Percentiles rank a stretch among this genome's conserved stretches.
These are phyloP conservation scores for Bisporella sp. DNA, from an alignment of 2,329 filamentous ascomycete species.

Conservation along the genomic window DNA sequence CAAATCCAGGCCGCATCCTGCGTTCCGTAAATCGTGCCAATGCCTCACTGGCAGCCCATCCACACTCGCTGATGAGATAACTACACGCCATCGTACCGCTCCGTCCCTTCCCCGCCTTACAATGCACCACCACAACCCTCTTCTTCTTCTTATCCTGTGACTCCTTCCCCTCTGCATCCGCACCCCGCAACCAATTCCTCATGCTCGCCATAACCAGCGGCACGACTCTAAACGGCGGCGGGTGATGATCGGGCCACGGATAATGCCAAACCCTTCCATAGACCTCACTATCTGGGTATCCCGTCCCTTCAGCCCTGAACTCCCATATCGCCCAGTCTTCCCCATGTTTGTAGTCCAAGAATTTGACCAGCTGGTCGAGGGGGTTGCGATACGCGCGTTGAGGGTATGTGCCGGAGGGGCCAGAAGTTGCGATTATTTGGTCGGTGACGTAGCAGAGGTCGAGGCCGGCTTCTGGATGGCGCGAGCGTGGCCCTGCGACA, in stretches of 20 bases:
- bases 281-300: slow-evolving; percentile 87
- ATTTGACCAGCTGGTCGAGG: slow-evolving; percentile 77
- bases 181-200: slow-evolving; percentile 73
- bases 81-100: slow-evolving; percentile 84
- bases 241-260: slow-evolving; percentile 95
- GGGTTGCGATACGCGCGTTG: slow-evolving; percentile 92
- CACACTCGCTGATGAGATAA: slow-evolving; percentile 84
- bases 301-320: slow-evolving; percentile 92
- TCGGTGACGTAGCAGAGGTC: slow-evolving; percentile 96
- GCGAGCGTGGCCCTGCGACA: slow-evolving; percentile 77
- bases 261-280: slow-evolving; percentile 83
- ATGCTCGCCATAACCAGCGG: slow-evolving; percentile 88
- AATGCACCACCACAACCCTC: slow-evolving; percentile 85
- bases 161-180: slow-evolving; percentile 13
- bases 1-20: slow-evolving; percentile 85
- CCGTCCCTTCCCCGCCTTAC: slow-evolving; percentile 92
- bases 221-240: slow-evolving; percentile 83
- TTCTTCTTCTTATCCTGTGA: slow-evolving; percentile 23
- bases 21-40: slow-evolving; percentile 67
- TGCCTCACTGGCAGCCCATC: slow-evolving; percentile 58
- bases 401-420: slow-evolving; percentile 82
- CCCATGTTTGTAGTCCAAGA: slow-evolving; percentile 79
- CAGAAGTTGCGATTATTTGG: slow-evolving; percentile 65
- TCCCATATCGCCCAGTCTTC: slow-evolving; percentile 94
- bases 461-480: slow-evolving; percentile 79